phyloP scores from a whole-genome alignment of 768 basidiomycete species.

The Suillus plorans region DNA sequence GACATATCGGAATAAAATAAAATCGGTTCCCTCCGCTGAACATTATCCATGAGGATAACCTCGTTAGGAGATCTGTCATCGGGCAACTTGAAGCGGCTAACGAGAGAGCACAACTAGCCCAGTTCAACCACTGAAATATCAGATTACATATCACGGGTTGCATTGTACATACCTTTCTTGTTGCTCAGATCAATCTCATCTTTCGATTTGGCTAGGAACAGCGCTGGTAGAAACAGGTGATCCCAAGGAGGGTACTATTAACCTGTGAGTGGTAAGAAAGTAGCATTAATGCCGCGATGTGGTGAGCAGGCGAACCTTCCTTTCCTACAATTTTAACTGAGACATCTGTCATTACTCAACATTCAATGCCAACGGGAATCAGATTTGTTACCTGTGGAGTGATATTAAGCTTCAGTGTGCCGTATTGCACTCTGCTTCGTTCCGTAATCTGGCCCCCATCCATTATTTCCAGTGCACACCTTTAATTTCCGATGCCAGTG shows the following conservation, averaged over 20 bases:
- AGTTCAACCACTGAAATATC: constrained; percentile 59
- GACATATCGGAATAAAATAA: constrained; percentile 37
- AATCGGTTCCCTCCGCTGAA: constrained; percentile 44
- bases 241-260: constrained; percentile 62
- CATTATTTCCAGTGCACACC: constrained; percentile 57
- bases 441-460: constrained; percentile 44
- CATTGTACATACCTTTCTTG: not conserved
- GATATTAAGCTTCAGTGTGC: constrained; percentile 51
- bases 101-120: constrained; percentile 67
- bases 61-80: constrained; percentile 45
- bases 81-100: constrained; percentile 42
- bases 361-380: not conserved
- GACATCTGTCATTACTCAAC: not conserved
- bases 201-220: constrained; percentile 69
- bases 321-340: constrained; percentile 41
- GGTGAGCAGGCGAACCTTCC: constrained; percentile 46
- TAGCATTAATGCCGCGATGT: constrained; percentile 11
- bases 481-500: constrained; percentile 26
- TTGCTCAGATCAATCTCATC: constrained; percentile 35
- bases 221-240: constrained; percentile 68
- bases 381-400: constrained; percentile 52
- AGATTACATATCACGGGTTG: not conserved
- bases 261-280: constrained; percentile 42
- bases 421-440: constrained; percentile 48
- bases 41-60: constrained; percentile 52